Evolutionary conservation across 106 monocot genomes (phyloP), one percentile per base, ranked within the genome.

Genomic region (Dactylorhiza incarnata): DNA sequence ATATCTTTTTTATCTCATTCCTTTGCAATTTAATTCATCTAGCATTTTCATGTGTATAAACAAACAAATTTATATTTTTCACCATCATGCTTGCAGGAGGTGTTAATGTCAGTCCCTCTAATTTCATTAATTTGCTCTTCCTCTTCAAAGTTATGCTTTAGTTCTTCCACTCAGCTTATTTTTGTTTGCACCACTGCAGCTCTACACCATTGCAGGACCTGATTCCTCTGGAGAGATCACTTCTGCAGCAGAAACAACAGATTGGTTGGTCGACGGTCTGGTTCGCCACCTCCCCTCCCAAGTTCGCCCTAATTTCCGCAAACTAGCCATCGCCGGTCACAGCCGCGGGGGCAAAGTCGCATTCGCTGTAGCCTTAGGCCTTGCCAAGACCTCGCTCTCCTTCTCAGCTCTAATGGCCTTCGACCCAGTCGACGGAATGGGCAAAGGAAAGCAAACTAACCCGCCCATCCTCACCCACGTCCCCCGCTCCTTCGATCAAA

Each of bases 341-440:
- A 95, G 95, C 69, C 85, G 88, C 0, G 95, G 92, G 6, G 95
- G 92, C 44, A 95, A 95, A 73, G 90, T 83, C 0, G 90, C 95
- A 1, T 93, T 95, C 52, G 92, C 86, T 51, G 80, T 95, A 0
- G 78, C 87, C 6, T 71, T 86, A 8, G 76, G 84, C 56, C 58
- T 72, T 47, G 81, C 75, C 12, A 73, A 81, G 24, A 68, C 83
- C 20, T 29, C 71, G 2, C 45, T 80, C n/a, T 82, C 76, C 6
- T 78, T 92, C 44, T 88, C 95, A 7, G 90, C 88, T 9, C 23
- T 95, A 4, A 82, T 95, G 7, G 92, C 79, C 20, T 79, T 95
- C 9, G 95, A 93, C 47, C 95, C 95, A 0, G 95, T 95, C 3
- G 92, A 95, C 48, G 90, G 95, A 12, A 93, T 87, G 92, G 88